Base-by-base conservation (phyloP, 306 rosid species). In the Lotus japonicus region DNA sequence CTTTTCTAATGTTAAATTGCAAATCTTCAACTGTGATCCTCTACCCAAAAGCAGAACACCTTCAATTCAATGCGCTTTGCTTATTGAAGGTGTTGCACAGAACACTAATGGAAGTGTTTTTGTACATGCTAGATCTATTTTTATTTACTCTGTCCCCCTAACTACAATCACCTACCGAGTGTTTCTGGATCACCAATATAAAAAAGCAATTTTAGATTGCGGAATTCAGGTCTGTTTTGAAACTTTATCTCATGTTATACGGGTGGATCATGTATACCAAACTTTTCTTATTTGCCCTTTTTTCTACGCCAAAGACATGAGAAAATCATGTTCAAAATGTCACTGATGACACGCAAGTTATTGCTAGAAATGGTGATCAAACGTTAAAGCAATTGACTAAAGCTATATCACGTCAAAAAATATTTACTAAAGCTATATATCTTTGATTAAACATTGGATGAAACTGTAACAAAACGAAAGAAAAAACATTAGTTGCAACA, bases 181-280 rank as follows among this genome's bases (percentile, higher is more conserved):
- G 36, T 23, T 79, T 79, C 95, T 66, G 98, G 98, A 41, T 92
- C 98, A 78, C 98, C 98, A 18, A 92, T 96, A 4, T 96, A 92
- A n/a, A 68, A 89, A 84, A 80, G 96, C 98, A 43, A 89, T 92
- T 73, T 84, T 92, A 65, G 57, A 50, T 7, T 92, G 90, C 92
- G 98, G 83, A 54, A 36, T 89, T 42, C 76, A 81, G 95, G 98
- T 92, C 53, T 62, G 14, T 55, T 71, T 46, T 14, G 55, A 55
- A 75, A 57, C 65, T 64, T 33, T n/a, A n/a, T n/a, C n/a, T n/a
- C n/a, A n/a, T n/a, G n/a, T n/a, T n/a, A n/a, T n/a, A n/a, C n/a
- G n/a, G n/a, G n/a, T n/a, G n/a, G n/a, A n/a, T n/a, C n/a, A n/a
- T n/a, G n/a, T n/a, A n/a, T n/a, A n/a, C n/a, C n/a, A n/a, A n/a